Evolutionary conservation across 23 red algal genomes (phyloP).

Genomic region (Pyropia haitanensis): DNA sequence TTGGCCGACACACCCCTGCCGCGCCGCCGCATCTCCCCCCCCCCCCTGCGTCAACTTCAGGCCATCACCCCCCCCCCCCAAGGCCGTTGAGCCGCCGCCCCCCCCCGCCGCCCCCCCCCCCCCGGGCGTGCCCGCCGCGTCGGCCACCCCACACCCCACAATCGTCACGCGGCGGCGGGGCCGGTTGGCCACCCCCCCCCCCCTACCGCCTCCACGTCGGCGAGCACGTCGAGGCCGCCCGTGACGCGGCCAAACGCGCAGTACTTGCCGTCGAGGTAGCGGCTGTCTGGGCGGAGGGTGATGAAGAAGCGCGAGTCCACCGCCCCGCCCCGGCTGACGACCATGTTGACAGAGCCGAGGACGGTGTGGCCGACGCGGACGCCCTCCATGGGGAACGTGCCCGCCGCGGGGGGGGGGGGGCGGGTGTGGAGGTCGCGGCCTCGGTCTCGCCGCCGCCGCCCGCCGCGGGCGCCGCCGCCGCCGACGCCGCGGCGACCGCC

Average conservation of each 20-base stretch:
- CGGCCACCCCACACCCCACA: slow-evolving; percentile 2
- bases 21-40: too few species aligned
- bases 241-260: slow-evolving; percentile 72
- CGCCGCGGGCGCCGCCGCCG: background rate
- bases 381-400: slow-evolving; percentile 9
- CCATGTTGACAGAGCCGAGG: slow-evolving; percentile 45
- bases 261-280: slow-evolving; percentile 82
- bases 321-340: slow-evolving; percentile 5
- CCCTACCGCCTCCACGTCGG: slow-evolving; percentile 30
- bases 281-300: slow-evolving; percentile 30
- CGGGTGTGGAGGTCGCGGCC: too few species aligned
- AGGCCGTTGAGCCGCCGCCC: too few species aligned
- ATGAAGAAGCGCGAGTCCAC: slow-evolving; percentile 64
- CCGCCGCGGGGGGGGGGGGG: too few species aligned
- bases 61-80: too few species aligned
- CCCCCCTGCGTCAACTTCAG: too few species aligned
- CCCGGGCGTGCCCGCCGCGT: background rate
- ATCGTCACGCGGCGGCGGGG: slow-evolving; percentile 3
- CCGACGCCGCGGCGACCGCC: background rate
- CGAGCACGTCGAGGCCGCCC: slow-evolving; percentile 44
- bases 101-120: too few species aligned
- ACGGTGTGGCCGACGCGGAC: slow-evolving; percentile 23
- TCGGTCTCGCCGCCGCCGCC: too few species aligned
- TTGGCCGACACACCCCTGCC: too few species aligned
- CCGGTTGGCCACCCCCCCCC: background rate